Evolutionary conservation across 2,329 filamentous ascomycete genomes (phyloP), one percentile per base, ranked within the genome.

Genomic region (Volutella citrinella): DNA sequence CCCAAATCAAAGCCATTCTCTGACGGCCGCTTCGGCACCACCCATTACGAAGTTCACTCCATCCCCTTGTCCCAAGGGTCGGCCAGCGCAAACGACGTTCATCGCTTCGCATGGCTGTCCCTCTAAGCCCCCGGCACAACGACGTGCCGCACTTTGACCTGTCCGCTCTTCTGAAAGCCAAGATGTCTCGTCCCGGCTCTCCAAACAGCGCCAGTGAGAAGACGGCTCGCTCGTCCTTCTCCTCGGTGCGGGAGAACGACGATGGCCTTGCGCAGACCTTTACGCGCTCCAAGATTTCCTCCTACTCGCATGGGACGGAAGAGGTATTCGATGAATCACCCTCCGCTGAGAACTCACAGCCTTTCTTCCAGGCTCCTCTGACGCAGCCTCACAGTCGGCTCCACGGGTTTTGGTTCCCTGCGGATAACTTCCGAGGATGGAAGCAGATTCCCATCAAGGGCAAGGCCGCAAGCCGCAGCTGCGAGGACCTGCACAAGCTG

Each of bases 261-360:
- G 67, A 70, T 47, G 71, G 73, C 40, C 60, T 80, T 19, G 70
- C 74, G 36, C 79, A 83, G 63, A 75, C 73, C 35, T 83, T 83
- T 45, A 81, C 77, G 30, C 70, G 70, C 34, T 74, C 75, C 54
- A 82, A 80, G 57, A 62, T 80, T 42, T 82, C 78, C 21, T 77
- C 74, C 35, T 80, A 79, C 51, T 65, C 65, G 27, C 59, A 63
- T 36, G 56, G 58, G 18, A 59, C 66, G 46, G 74, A 78, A 48
- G 68, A 72, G 35, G 66, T 70, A 51, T 75, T 78, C 49, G 65
- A 68, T 48, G 65, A 71, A 44, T 67, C 68, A 33, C 59, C 66
- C n/a, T 54, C 58, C 46, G 40, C 45, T 54, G 64, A 68, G 52
- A 61, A 68, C 49, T 54, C 65, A 39, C 59, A 61, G 46, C 60